These are phyloP conservation scores for Tothia fuscella DNA, from an alignment of 2,329 filamentous ascomycete genomes.

Conservation along the genomic window DNA sequence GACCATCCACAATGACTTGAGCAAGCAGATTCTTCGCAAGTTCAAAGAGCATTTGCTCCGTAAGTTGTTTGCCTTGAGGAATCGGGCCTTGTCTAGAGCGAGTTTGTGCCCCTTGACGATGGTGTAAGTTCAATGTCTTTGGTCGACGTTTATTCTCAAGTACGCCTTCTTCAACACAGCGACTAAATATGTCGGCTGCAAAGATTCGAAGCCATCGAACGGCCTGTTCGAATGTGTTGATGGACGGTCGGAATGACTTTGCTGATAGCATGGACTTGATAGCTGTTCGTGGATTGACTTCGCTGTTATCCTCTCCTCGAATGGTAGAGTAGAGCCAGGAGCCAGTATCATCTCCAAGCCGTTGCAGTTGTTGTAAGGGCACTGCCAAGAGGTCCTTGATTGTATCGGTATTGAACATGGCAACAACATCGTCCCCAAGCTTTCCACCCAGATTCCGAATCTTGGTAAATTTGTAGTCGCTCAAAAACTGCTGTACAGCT, in stretches of 20 bases:
- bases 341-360: conserved; percentile 72
- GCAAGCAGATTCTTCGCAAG: conserved; percentile 64
- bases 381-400: conserved; percentile 65
- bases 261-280: conserved; percentile 97
- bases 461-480: conserved; percentile 83
- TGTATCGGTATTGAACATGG: conserved; percentile 68
- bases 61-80: conserved; percentile 59
- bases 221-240: conserved; percentile 67
- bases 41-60: conserved; percentile 60
- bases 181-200: conserved; percentile 76
- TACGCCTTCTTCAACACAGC: conserved; percentile 82
- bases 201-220: conserved; percentile 84
- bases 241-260: conserved; percentile 82
- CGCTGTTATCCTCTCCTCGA: conserved; percentile 72
- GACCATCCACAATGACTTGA: conserved; percentile 66
- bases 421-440: conserved; percentile 72
- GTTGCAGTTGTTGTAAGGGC: conserved; percentile 62
- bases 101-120: conserved; percentile 61
- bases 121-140: conserved; percentile 73
- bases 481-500: conserved; percentile 67
- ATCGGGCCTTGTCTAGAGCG: conserved; percentile 68
- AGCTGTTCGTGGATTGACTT: conserved; percentile 81
- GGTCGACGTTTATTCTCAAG: conserved; percentile 78
- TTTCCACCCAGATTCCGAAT: conserved; percentile 94
- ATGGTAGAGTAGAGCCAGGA: conserved; percentile 76